phyloP scores from a whole-genome alignment of 768 basidiomycete genomes.

The Serendipita vermifera region DNA sequence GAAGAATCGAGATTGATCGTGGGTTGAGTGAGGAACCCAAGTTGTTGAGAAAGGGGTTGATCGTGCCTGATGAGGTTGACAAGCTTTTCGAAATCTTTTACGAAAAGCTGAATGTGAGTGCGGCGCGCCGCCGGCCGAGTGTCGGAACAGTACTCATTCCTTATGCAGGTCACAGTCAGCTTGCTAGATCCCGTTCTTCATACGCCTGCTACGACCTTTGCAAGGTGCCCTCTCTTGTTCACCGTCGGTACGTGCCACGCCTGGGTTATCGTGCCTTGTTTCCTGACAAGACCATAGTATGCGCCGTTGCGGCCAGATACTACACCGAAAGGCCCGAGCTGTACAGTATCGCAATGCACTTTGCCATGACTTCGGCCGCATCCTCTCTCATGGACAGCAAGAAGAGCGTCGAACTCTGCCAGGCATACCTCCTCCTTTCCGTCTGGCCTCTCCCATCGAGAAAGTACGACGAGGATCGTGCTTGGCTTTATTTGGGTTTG shows the following conservation, averaged over 20 bases:
- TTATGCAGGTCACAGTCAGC: conserved; percentile 20
- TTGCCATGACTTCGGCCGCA: conserved; percentile 48
- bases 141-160: not conserved
- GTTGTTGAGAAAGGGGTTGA: conserved; percentile 34
- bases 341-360: conserved; percentile 44
- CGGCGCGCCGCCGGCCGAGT: not conserved
- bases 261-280: not conserved
- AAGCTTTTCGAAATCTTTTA: conserved; percentile 36
- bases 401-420: conserved; percentile 62
- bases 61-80: conserved; percentile 39
- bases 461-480: conserved; percentile 57
- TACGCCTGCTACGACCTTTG: conserved; percentile 27
- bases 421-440: conserved; percentile 59
- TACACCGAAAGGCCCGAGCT: conserved; percentile 43
- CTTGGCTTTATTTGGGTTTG: conserved; percentile 60
- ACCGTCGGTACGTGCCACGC: conserved; percentile 18
- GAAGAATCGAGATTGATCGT: conserved; percentile 6
- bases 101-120: conserved; percentile 18
- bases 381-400: conserved; percentile 46
- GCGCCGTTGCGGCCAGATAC: conserved; percentile 56
- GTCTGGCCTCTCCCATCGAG: conserved; percentile 38
- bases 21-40: conserved; percentile 23
- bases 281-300: conserved; percentile 43
- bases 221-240: conserved; percentile 28
- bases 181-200: conserved; percentile 29